Base-by-base conservation (phyloP, 2,329 filamentous ascomycete species). In the Aspergillus aculeatus region DNA sequence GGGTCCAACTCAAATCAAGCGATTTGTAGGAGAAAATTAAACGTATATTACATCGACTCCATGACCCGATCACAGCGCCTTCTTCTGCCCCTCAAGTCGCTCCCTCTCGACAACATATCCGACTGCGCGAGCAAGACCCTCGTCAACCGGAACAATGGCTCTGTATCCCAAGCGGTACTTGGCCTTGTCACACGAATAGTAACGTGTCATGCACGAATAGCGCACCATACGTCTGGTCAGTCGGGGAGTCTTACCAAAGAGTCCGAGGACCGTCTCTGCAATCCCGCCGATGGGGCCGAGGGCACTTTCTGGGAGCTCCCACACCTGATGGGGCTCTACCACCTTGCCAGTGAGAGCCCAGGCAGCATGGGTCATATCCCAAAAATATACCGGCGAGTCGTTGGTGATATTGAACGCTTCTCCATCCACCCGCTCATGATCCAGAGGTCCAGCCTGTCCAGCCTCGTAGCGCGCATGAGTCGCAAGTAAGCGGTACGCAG, bases 361-460 rank as follows among this genome's bases (percentile, higher is more conserved):
- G 50, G 96, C 83, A 44, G 87, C 86, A 47, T 91, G 84, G 60
- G 90, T 86, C 72, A 96, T 90, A 76, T 96, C 92, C 87, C 95
- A 96, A 77, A 96, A 96, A 74, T 94, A 94, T 21, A 96, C 82
- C 5, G 94, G 94, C 67, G 86, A 82, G 76, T 92, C 91, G 75
- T 98, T 98, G 59, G 92, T 95, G 71, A 98, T 86, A 78, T 96
- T 87, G 80, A 98, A 94, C 54, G 88, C 88, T 75, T 97, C 88
- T 60, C 94, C 95, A 73, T 93, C 90, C 53, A 93, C 86, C 60
- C 83, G 83, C 78, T 92, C 89, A 76, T 86, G 79, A 76, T 90
- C 86, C 41, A 91, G 82, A n/a, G 87, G 87, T 0, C 82, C 81
- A 21, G 84, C 87, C 56, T 80, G 76, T 52, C 75, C 74, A 38